Conservation (phyloP, 805 yeast genomes). For the Kazachstania kunashirensis region DNA sequence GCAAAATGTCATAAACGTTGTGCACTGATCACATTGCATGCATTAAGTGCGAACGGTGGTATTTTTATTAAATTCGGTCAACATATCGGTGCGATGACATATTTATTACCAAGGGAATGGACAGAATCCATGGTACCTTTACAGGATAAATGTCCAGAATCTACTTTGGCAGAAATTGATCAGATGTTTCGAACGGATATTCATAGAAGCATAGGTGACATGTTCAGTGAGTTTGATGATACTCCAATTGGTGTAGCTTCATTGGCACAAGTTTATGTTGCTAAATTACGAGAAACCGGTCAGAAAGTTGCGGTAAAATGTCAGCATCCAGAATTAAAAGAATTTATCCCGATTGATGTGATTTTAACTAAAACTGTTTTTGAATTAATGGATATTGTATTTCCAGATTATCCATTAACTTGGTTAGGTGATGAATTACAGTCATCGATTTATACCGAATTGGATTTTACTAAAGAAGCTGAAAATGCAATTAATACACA, state of each 20-base stretch:
- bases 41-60: conserved; percentile 83
- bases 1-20: conserved; percentile 61
- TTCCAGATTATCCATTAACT: conserved; percentile 86
- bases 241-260: conserved; percentile 92
- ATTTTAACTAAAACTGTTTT: conserved; percentile 70
- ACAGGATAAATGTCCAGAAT: conserved; percentile 82
- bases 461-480: conserved; percentile 84
- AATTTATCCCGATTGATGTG: conserved; percentile 87
- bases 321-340: conserved; percentile 81
- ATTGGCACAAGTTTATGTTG: conserved; percentile 89
- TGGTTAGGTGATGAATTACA: conserved; percentile 96
- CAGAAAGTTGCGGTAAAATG: conserved; percentile 85
- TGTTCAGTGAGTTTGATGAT: conserved; percentile 57
- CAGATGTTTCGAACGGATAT: conserved; percentile 61
- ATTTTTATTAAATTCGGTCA: conserved; percentile 91
- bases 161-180: conserved; percentile 59
- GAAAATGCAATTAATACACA: conserved; percentile 64
- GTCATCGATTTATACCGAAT: conserved; percentile 77
- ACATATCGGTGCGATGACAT: conserved; percentile 86
- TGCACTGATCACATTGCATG: conserved; percentile 68
- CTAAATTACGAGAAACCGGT: conserved; percentile 46
- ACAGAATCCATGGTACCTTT: conserved; percentile 87
- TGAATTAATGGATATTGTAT: conserved; percentile 58
- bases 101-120: conserved; percentile 88
- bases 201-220: conserved; percentile 48